Evolutionary conservation across 257 asterid genomes (phyloP).

Genomic region (Plantago ovata): DNA sequence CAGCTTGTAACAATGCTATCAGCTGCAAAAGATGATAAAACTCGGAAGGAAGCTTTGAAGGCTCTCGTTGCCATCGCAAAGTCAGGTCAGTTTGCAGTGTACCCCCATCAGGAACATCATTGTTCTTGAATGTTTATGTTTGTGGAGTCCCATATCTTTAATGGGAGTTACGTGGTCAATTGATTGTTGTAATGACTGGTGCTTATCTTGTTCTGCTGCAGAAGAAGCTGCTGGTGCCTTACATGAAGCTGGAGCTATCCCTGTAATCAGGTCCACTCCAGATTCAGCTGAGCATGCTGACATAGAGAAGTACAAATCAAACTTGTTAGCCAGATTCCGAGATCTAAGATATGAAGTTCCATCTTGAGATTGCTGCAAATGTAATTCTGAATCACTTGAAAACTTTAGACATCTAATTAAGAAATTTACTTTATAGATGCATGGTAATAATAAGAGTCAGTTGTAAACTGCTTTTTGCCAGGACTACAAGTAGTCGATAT

Average conservation of each 20-base stretch:
- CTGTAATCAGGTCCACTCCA: constrained; percentile 45
- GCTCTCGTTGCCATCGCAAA: constrained; percentile 87
- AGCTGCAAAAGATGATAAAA: constrained; percentile 79
- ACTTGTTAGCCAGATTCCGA: constrained; percentile 45
- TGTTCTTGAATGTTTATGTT: not conserved
- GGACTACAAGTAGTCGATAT: no score
- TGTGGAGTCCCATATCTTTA: no score
- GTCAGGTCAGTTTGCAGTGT: constrained; percentile 51
- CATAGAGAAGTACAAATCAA: constrained; percentile 48
- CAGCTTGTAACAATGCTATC: constrained; percentile 72
- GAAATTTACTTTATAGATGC: not conserved
- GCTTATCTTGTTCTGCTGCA: constrained; percentile 24
- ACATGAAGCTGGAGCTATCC: constrained; percentile 59
- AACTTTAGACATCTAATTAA: not conserved
- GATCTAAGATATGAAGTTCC: constrained; percentile 29
- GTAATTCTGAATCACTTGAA: not conserved
- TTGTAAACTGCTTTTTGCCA: not conserved
- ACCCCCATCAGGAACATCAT: not conserved
- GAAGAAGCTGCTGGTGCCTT: constrained; percentile 63
- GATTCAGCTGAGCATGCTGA: constrained; percentile 50
- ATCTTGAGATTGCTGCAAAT: not conserved
- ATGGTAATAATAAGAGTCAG: not conserved
- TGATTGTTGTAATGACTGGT: constrained; percentile 9
- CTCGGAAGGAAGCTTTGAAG: constrained; percentile 78
- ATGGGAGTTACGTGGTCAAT: no score